Evolutionary conservation across 768 basidiomycete genomes (phyloP), one percentile per base, ranked within the genome.

Genomic region (Pulveroboletus sp.): DNA sequence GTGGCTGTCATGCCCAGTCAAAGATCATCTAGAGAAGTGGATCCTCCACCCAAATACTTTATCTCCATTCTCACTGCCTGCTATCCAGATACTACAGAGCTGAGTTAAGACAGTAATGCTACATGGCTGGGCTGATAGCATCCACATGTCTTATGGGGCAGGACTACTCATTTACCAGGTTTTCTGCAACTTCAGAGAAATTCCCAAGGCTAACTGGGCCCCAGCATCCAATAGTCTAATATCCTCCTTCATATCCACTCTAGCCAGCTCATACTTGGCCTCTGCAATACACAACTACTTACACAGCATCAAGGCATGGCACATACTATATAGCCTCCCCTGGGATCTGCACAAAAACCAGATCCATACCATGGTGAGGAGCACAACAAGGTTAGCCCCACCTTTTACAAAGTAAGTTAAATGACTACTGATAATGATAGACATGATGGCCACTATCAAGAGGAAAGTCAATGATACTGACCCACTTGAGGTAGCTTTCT

Each of bases 381-480:
- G 31, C 1, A n/a, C 5, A 0, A 31, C 39, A 8, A 47, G 27
- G 11, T 21, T 47, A 1, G 15, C n/a, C 39, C 4, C 46, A 3
- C 1, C 6, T 30, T 40, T n/a, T 33, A 4, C 18, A 32, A 1
- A 9, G 15, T n/a, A n/a, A n/a, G n/a, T n/a, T 9, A 39, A 39
- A 4, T 3, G 15, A 15, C 11, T 33, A 8, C 46, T 31, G 2
- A 7, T 40, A 1, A 47, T 31, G 0, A 11, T 5, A 0, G 2
- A 27, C 1, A 47, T 27, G 10, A 47, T 47, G 0, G 6, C 15
- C 0, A 0, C 13, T 0, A 33, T 47, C 15, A 32, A 33, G 5
- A 2, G 14, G 2, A 39, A 0, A 15, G 27, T n/a, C n/a, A n/a
- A n/a, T n/a, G 2, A 9, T 6, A 2, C 1, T 3, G 5, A 35